phyloP scores from a whole-genome alignment of 164 flowering plant species.

The Dillenia turbinata region DNA sequence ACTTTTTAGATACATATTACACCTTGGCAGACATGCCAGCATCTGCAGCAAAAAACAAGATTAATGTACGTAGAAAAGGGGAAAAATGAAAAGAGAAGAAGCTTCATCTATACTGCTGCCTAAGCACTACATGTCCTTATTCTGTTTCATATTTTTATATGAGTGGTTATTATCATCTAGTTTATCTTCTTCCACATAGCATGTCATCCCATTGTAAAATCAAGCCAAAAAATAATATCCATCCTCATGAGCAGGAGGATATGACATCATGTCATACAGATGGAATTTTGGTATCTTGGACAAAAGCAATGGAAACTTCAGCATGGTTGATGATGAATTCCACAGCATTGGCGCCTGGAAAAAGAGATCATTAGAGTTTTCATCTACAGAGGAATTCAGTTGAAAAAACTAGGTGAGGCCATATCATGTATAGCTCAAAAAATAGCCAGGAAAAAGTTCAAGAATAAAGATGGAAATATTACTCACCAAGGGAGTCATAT shows the following conservation, averaged over 20 bases:
- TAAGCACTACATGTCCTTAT: too few relatives aligned
- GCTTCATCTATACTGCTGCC: too few relatives aligned
- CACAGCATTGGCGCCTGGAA: constrained; percentile 86
- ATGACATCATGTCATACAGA: constrained; percentile 37
- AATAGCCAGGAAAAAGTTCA: neutral
- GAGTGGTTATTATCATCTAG: too few relatives aligned
- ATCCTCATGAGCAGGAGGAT: too few relatives aligned
- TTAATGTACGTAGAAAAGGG: neutral
- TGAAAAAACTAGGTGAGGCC: neutral
- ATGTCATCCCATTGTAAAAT: too few relatives aligned
- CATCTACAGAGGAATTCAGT: neutral
- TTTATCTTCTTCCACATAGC: too few relatives aligned
- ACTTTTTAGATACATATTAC: constrained; percentile 67
- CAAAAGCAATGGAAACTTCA: constrained; percentile 80
- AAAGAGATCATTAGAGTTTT: neutral
- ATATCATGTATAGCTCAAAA: neutral
- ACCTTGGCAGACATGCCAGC: constrained; percentile 57
- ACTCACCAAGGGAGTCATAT: constrained; percentile 84
- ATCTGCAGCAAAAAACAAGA: constrained; percentile 48
- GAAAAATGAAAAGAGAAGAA: too few relatives aligned
- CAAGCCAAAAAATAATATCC: too few relatives aligned
- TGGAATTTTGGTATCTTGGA: constrained; percentile 77
- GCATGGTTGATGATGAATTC: constrained; percentile 96
- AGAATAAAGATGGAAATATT: neutral
- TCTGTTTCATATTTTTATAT: too few relatives aligned